Evolutionary conservation across 257 asterid genomes (phyloP).

Genomic region (Voacanga thouarsii): DNA sequence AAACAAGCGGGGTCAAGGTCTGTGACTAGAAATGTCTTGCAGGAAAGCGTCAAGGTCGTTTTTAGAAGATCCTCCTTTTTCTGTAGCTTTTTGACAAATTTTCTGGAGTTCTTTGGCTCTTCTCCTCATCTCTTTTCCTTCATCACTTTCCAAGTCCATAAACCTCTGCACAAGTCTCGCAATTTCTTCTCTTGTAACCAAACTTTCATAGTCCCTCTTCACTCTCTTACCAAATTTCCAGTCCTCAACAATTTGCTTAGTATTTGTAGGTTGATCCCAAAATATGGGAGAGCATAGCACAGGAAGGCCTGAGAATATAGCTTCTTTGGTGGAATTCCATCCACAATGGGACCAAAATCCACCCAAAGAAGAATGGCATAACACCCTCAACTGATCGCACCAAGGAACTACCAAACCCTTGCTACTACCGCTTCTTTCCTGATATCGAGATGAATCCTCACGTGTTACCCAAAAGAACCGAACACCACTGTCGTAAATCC

Average conservation of each 20-base stretch:
- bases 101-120: constrained; percentile 38
- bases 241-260: constrained; percentile 52
- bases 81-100: constrained; percentile 34
- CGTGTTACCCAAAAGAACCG: constrained; percentile 57
- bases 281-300: constrained; percentile 46
- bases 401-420: constrained; percentile 57
- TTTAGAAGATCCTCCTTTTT: constrained; percentile 36
- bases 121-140: constrained; percentile 33
- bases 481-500: constrained; percentile 39
- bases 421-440: constrained; percentile 3
- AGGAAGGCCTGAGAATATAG: constrained; percentile 44
- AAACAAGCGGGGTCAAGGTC: not conserved
- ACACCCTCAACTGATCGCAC: constrained; percentile 59
- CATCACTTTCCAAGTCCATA: constrained; percentile 43
- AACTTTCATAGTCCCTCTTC: constrained; percentile 25
- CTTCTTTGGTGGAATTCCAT: constrained; percentile 72
- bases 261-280: constrained; percentile 48
- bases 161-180: constrained; percentile 28
- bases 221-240: constrained; percentile 63
- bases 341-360: constrained; percentile 76
- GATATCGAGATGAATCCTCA: constrained; percentile 18
- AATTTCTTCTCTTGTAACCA: constrained; percentile 37
- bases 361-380: constrained; percentile 47
- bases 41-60: constrained; percentile 35
- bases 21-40: constrained; percentile 1